Evolutionary conservation across 2,329 filamentous ascomycete species (phyloP).

Genomic region (Beauveria caledonica): DNA sequence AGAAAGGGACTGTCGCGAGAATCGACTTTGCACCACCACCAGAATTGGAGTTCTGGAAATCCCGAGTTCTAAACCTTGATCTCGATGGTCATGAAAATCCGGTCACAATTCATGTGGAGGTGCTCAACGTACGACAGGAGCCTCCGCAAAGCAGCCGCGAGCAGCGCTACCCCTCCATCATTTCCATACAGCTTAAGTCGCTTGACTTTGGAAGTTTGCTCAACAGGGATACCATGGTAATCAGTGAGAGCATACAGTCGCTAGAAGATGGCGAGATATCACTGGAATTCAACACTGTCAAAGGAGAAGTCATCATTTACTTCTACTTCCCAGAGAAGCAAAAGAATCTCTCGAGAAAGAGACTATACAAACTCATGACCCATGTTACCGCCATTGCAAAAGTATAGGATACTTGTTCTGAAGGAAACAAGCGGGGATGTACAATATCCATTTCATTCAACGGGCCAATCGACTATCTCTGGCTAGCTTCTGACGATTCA

Average conservation of each 20-base stretch:
- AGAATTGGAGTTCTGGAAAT: slow-evolving; percentile 39
- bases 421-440: slow-evolving; percentile 21
- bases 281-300: slow-evolving; percentile 21
- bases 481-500: slow-evolving; percentile 24
- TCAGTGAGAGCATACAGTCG: slow-evolving; percentile 39
- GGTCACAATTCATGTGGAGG: background rate
- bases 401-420: slow-evolving; percentile 26
- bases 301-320: slow-evolving; percentile 21
- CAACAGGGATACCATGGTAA: slow-evolving; percentile 46
- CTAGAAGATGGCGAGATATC: slow-evolving; percentile 14
- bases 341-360: slow-evolving; percentile 11
- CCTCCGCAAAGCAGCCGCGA: background rate
- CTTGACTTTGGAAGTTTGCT: slow-evolving; percentile 57
- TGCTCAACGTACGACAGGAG: background rate
- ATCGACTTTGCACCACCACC: slow-evolving; percentile 54
- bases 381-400: slow-evolving; percentile 38
- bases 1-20: slow-evolving; percentile 22
- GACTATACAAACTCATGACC: slow-evolving; percentile 34
- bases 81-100: background rate
- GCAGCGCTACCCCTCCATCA: slow-evolving; percentile 21
- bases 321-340: slow-evolving; percentile 21
- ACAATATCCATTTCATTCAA: slow-evolving; percentile 38
- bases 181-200: slow-evolving; percentile 34
- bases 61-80: background rate
- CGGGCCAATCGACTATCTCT: slow-evolving; percentile 39